phyloP scores from a whole-genome alignment of 192 early-diverging fungal genomes.

The Rhizophagus clarus region DNA sequence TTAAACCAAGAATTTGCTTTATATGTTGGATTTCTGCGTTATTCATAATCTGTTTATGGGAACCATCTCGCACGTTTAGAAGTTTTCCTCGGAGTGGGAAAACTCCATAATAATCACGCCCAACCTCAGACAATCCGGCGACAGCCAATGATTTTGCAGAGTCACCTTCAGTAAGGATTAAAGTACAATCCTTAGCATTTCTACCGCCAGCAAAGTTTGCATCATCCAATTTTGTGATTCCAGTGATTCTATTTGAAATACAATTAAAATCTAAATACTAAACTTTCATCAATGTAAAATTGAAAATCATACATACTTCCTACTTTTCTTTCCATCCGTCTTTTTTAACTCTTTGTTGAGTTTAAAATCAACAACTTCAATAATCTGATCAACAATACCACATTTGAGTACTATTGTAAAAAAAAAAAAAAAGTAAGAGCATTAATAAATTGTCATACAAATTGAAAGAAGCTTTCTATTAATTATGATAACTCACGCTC shows the following conservation, averaged over 20 bases:
- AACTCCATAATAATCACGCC: constrained; percentile 91
- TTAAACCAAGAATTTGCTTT: constrained; percentile 93
- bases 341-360: constrained; percentile 81
- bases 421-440: too few species aligned
- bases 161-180: constrained; percentile 80
- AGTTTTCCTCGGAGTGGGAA: constrained; percentile 98
- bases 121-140: constrained; percentile 83
- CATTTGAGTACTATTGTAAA: constrained; percentile 62
- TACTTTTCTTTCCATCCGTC: constrained; percentile 67
- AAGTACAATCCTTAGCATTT: constrained; percentile 76
- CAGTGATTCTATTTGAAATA: constrained; percentile 31
- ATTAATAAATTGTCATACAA: too few species aligned
- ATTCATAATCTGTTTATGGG: constrained; percentile 61
- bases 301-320: too few species aligned
- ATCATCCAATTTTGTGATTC: constrained; percentile 91
- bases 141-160: constrained; percentile 71
- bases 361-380: constrained; percentile 69
- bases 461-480: too few species aligned
- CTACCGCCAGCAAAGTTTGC: constrained; percentile 88
- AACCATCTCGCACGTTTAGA: constrained; percentile 93
- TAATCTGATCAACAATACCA: constrained; percentile 84
- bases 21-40: constrained; percentile 89
- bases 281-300: too few species aligned
- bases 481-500: constrained; percentile 52
- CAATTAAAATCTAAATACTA: too few species aligned